Conservation (phyloP, 139 green algal genomes). For the Marvania coccoides region DNA sequence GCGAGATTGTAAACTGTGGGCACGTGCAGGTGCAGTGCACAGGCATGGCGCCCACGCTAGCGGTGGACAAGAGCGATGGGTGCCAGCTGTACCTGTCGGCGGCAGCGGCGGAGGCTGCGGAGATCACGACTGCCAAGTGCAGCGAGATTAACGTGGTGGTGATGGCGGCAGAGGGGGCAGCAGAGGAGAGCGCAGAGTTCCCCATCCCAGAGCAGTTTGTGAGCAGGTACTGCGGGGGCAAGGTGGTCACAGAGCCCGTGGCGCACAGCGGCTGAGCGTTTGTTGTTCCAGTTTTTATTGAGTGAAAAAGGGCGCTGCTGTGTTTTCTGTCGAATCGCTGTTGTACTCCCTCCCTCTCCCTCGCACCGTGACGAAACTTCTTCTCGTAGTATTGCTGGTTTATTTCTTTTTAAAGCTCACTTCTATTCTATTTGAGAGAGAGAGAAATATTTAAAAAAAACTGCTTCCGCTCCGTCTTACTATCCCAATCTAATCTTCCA, state of each 20-base stretch:
- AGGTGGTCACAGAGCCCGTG: slow-evolving; percentile 56
- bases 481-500: slow-evolving; percentile 23
- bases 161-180: slow-evolving; percentile 21
- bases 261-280: slow-evolving; percentile 57
- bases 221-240: slow-evolving; percentile 45
- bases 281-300: no score
- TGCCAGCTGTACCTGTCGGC: slow-evolving; percentile 69
- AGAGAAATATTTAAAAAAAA: neutral
- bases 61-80: slow-evolving; percentile 87
- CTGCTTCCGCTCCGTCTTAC: neutral
- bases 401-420: no score
- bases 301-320: no score
- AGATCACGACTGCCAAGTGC: slow-evolving; percentile 78
- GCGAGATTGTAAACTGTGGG: slow-evolving; percentile 84
- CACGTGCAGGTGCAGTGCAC: slow-evolving; percentile 71
- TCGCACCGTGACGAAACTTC: no score
- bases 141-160: slow-evolving; percentile 76
- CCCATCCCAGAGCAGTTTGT: slow-evolving; percentile 86
- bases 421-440: no score
- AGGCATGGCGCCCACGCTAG: slow-evolving; percentile 69
- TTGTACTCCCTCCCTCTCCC: no score
- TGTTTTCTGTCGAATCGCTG: no score
- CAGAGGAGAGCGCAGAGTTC: slow-evolving; percentile 48
- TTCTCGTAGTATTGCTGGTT: no score
- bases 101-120: slow-evolving; percentile 23